A percentile compares a stretch with the other conserved stretches of the same genome.
phyloP scores from a whole-genome alignment of 2,329 filamentous ascomycete genomes.

The Plenodomus tracheiphilus region DNA sequence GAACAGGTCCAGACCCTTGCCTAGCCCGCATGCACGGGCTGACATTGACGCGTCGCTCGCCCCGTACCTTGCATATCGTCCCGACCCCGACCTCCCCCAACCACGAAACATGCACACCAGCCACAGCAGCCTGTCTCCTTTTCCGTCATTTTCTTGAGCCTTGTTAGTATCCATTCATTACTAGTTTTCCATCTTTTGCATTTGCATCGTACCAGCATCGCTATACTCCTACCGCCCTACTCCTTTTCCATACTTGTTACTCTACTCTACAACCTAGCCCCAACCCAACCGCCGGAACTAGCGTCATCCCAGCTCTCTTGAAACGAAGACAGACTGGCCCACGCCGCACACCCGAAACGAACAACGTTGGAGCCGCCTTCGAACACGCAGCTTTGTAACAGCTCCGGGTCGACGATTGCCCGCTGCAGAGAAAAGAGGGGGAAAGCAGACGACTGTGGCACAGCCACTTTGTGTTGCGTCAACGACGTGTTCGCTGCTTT shows the following conservation, averaged over 20 bases:
- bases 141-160: not conserved
- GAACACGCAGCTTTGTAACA: not conserved
- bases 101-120: conserved; percentile 18
- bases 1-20: not conserved
- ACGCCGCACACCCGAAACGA: conserved; percentile 20
- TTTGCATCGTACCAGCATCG: not conserved
- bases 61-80: conserved; percentile 9
- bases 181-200: not conserved
- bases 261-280: not conserved
- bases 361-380: conserved; percentile 10
- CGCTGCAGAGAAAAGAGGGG: not conserved
- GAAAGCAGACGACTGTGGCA: not conserved
- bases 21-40: not conserved
- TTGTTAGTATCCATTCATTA: not conserved
- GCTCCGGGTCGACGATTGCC: not conserved
- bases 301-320: conserved; percentile 2
- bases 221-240: not conserved
- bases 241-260: not conserved
- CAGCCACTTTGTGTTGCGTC: not conserved
- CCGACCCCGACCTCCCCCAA: conserved; percentile 17
- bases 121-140: conserved; percentile 7
- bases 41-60: conserved; percentile 17
- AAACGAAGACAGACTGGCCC: conserved; percentile 7
- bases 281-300: not conserved
- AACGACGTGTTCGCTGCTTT: not conserved